A percentile compares a stretch with the other conserved stretches of the same genome.
Evolutionary conservation across 2,329 filamentous ascomycete genomes (phyloP).

Genomic region (Ophidiomyces ophidiicola): DNA sequence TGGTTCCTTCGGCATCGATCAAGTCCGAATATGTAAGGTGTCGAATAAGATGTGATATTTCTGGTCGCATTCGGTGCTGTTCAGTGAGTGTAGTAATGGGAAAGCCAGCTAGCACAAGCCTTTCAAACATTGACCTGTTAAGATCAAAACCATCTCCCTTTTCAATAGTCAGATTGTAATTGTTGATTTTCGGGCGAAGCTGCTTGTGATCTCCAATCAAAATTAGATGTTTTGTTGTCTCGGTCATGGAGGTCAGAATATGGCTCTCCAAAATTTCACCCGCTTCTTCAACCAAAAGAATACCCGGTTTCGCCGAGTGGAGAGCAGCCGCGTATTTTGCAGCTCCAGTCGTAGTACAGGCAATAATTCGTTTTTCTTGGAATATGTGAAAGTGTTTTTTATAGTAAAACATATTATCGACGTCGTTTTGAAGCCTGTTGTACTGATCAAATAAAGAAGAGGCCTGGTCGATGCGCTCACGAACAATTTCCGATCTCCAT

Average conservation of each 20-base stretch:
- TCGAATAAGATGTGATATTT: constrained; percentile 48
- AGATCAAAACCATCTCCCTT: constrained; percentile 38
- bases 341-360: constrained; percentile 58
- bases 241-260: constrained; percentile 47
- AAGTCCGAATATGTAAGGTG: constrained; percentile 47
- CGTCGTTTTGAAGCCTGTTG: constrained; percentile 6
- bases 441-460: neutral
- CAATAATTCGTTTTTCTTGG: constrained; percentile 49
- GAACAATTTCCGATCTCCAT: constrained; percentile 3
- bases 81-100: constrained; percentile 39
- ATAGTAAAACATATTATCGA: constrained; percentile 26
- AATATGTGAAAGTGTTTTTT: constrained; percentile 37
- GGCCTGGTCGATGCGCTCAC: constrained; percentile 5
- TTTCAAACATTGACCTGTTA: constrained; percentile 55
- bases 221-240: constrained; percentile 49
- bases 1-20: constrained; percentile 42
- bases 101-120: constrained; percentile 15
- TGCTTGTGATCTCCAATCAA: constrained; percentile 65
- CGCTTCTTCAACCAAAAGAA: constrained; percentile 59
- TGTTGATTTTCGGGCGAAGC: constrained; percentile 54
- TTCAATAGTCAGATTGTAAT: constrained; percentile 50
- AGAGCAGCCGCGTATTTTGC: constrained; percentile 50
- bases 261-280: constrained; percentile 62
- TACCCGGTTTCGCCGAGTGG: constrained; percentile 42
- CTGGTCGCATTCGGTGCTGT: constrained; percentile 55